These are phyloP conservation scores for Phytophthora nicotianae DNA, from an alignment of 352 stramenopile genomes.

Conservation along the genomic window DNA sequence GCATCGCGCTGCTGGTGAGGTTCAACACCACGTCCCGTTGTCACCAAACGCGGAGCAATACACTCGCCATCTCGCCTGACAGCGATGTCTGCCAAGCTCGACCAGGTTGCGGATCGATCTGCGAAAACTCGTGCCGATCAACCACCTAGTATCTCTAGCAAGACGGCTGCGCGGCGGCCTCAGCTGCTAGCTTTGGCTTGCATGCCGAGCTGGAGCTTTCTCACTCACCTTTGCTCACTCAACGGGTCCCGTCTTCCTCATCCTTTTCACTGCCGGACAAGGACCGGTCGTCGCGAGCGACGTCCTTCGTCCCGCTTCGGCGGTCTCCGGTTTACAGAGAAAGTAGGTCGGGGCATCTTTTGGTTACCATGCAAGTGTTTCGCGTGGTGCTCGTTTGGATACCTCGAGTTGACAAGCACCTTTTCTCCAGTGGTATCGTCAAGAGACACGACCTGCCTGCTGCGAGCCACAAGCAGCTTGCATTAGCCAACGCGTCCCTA, in stretches of 20 bases:
- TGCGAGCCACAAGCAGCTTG: slow-evolving; percentile 23
- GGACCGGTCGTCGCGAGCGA: not conserved
- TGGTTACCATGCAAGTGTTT: slow-evolving; percentile 20
- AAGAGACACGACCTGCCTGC: slow-evolving; percentile 14
- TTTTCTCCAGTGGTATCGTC: slow-evolving; percentile 30
- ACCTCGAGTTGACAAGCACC: slow-evolving; percentile 18
- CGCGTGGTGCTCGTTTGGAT: slow-evolving; percentile 3
- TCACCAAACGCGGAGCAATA: too few species aligned
- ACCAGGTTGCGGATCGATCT: not conserved
- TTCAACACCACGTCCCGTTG: slow-evolving; percentile 36
- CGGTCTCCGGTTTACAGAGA: slow-evolving; percentile 19
- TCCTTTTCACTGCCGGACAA: slow-evolving; percentile 17
- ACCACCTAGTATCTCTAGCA: slow-evolving; percentile 20
- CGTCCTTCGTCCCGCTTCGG: slow-evolving; percentile 11
- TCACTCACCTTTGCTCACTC: not conserved
- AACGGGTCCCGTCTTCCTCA: slow-evolving; percentile 16
- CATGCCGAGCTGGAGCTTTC: not conserved
- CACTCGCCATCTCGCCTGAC: not conserved
- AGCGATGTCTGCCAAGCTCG: not conserved
- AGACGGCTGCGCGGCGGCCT: slow-evolving; percentile 12
- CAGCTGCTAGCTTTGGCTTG: slow-evolving; percentile 13
- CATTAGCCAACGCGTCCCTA: slow-evolving; percentile 27
- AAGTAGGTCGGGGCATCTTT: slow-evolving; percentile 27
- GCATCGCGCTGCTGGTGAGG: not conserved
- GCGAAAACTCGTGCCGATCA: slow-evolving; percentile 13